Evolutionary conservation across 371 early-diverging fungal genomes (phyloP).

Genomic region (Polyrhizophydium stewartii): DNA sequence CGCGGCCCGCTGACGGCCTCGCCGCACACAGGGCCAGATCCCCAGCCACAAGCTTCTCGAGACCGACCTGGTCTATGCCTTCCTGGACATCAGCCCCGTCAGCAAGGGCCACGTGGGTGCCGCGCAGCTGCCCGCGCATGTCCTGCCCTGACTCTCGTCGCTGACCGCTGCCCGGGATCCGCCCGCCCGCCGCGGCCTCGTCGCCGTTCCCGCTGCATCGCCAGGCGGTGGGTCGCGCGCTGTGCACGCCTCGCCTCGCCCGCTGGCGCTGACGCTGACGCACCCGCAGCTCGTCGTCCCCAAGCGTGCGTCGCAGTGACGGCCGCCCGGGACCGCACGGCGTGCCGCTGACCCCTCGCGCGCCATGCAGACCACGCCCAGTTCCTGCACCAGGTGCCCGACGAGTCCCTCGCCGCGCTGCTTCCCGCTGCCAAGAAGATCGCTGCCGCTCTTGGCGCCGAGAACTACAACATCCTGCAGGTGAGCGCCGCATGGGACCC

Average conservation of each 20-base stretch:
- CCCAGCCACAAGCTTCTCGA: conserved; percentile 76
- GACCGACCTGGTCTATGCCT: conserved; percentile 64
- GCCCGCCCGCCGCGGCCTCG: too few relatives aligned
- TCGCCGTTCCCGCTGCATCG: too few relatives aligned
- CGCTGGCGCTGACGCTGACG: neutral
- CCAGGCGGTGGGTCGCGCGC: too few relatives aligned
- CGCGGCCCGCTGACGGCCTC: neutral
- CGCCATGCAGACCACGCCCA: conserved; percentile 76
- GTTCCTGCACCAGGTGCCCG: conserved; percentile 83
- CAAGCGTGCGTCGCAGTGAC: conserved; percentile 55
- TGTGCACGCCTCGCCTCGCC: too few relatives aligned
- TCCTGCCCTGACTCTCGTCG: too few relatives aligned
- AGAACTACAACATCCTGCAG: conserved; percentile 88
- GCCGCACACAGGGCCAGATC: conserved; percentile 60
- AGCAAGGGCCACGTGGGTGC: conserved; percentile 24
- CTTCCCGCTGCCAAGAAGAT: conserved; percentile 86
- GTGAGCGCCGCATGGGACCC: conserved; percentile 4
- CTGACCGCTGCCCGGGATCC: too few relatives aligned
- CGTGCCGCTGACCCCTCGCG: too few relatives aligned
- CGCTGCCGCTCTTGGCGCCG: conserved; percentile 54
- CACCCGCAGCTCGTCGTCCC: conserved; percentile 70
- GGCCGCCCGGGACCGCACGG: too few relatives aligned
- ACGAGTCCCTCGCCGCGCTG: conserved; percentile 74
- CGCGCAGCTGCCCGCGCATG: too few relatives aligned
- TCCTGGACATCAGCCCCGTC: conserved; percentile 39